Evolutionary conservation across 768 basidiomycete genomes (phyloP).

Genomic region (Lactarius sanguifluus): DNA sequence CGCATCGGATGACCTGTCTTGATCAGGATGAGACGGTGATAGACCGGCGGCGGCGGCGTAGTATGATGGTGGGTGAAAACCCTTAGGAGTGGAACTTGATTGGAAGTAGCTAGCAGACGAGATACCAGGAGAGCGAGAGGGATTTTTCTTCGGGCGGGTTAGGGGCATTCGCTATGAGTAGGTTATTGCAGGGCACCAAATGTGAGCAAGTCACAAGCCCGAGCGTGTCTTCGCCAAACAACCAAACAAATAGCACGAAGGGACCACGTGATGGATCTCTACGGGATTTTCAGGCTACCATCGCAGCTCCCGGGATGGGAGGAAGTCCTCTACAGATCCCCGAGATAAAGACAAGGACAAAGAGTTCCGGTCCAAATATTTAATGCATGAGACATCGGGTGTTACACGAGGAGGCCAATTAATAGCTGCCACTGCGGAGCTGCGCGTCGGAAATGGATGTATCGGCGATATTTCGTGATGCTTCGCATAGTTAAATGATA

Average conservation of each 20-base stretch:
- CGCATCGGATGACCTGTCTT: constrained; percentile 5
- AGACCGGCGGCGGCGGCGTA: constrained; percentile 40
- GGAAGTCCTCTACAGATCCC: not conserved
- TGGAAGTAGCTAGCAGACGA: constrained; percentile 25
- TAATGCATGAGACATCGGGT: not conserved
- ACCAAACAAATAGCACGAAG: constrained; percentile 23
- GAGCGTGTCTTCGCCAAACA: constrained; percentile 17
- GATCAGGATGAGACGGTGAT: constrained; percentile 20
- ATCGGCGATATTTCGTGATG: not conserved
- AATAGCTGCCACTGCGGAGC: not conserved
- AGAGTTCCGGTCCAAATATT: not conserved
- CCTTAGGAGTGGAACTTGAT: constrained; percentile 28
- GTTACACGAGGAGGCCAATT: not conserved
- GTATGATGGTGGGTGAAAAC: constrained; percentile 39
- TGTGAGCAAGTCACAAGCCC: not conserved
- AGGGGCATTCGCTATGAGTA: constrained; percentile 23
- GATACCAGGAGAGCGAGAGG: constrained; percentile 28
- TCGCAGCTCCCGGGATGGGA: not conserved
- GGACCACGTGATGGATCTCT: constrained; percentile 18
- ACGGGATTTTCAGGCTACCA: not conserved
- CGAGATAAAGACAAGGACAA: not conserved
- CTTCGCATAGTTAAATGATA: not conserved
- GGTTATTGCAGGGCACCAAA: not conserved
- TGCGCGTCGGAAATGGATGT: not conserved
- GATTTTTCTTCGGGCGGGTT: constrained; percentile 25